Percentiles rank a stretch among this genome's conserved stretches.
phyloP scores from a whole-genome alignment of 2,329 filamentous ascomycete species.

The Calonectria leucothoes region DNA sequence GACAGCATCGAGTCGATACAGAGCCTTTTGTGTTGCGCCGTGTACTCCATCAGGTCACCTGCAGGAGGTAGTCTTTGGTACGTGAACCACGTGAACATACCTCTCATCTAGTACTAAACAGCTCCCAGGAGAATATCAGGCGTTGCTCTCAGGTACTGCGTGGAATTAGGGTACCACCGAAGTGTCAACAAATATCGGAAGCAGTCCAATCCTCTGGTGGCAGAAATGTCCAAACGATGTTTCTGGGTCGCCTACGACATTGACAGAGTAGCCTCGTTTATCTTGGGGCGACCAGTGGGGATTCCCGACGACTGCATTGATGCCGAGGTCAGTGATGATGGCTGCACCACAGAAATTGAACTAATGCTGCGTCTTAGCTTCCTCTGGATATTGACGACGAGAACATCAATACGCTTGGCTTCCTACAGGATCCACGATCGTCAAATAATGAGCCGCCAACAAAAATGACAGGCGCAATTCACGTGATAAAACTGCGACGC shows the following conservation, averaged over 20 bases:
- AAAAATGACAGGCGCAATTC: conserved; percentile 45
- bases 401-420: conserved; percentile 24
- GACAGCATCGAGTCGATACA: conserved; percentile 31
- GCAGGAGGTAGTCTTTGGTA: conserved; percentile 31
- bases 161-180: conserved; percentile 28
- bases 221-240: conserved; percentile 32
- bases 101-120: not conserved
- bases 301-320: conserved; percentile 32
- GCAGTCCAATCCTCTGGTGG: conserved; percentile 29
- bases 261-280: conserved; percentile 28
- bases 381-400: conserved; percentile 32
- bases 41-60: conserved; percentile 29
- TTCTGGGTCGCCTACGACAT: conserved; percentile 34
- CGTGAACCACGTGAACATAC: not conserved
- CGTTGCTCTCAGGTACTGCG: conserved; percentile 27
- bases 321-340: conserved; percentile 17
- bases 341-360: fast-evolving
- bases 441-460: conserved; percentile 35
- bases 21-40: conserved; percentile 25
- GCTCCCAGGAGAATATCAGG: conserved; percentile 25
- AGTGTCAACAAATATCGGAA: conserved; percentile 29
- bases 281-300: conserved; percentile 28
- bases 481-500: conserved; percentile 43
- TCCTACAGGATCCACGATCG: conserved; percentile 18
- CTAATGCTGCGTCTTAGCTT: not conserved